A percentile compares a stretch with the other conserved stretches of the same genome.
These are phyloP conservation scores for Lactifluus subvellereus DNA, from an alignment of 768 basidiomycete species.

Conservation along the genomic window DNA sequence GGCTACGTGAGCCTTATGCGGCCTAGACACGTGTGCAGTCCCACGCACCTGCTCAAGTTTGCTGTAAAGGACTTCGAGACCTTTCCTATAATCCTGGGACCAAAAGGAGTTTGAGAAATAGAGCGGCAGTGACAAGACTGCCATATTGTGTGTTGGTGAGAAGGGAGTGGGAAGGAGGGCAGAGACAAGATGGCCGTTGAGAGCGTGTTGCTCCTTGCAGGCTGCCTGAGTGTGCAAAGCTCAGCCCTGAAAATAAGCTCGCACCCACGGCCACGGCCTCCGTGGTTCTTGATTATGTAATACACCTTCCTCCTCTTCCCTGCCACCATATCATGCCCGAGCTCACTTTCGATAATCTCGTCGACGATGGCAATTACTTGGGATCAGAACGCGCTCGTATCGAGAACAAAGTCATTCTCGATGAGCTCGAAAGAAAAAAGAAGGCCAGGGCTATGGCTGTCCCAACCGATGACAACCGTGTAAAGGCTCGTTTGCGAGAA, in stretches of 20 bases:
- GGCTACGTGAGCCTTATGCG: constrained; percentile 20
- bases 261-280: background rate
- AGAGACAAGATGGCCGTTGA: background rate
- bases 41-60: constrained; percentile 70
- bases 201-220: background rate
- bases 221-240: too few species aligned
- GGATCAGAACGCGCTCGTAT: constrained; percentile 68
- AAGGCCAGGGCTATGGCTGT: constrained; percentile 89
- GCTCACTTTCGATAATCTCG: constrained; percentile 66
- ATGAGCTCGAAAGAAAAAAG: constrained; percentile 97
- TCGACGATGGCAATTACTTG: constrained; percentile 72
- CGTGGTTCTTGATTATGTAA: constrained; percentile 5
- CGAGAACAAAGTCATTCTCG: constrained; percentile 83
- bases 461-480: constrained; percentile 93
- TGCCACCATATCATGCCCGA: constrained; percentile 52
- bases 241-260: too few species aligned
- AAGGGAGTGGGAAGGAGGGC: background rate
- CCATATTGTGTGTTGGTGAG: constrained; percentile 47
- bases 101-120: constrained; percentile 91
- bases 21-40: constrained; percentile 1
- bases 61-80: constrained; percentile 68
- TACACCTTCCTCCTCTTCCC: too few species aligned
- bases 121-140: constrained; percentile 83
- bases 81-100: constrained; percentile 84
- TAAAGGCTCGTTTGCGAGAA: constrained; percentile 83